Percentiles rank a stretch among this genome's conserved stretches.
Evolutionary conservation across 139 green algal species (phyloP).

Genomic region (Pseudopediastrum boryanum): DNA sequence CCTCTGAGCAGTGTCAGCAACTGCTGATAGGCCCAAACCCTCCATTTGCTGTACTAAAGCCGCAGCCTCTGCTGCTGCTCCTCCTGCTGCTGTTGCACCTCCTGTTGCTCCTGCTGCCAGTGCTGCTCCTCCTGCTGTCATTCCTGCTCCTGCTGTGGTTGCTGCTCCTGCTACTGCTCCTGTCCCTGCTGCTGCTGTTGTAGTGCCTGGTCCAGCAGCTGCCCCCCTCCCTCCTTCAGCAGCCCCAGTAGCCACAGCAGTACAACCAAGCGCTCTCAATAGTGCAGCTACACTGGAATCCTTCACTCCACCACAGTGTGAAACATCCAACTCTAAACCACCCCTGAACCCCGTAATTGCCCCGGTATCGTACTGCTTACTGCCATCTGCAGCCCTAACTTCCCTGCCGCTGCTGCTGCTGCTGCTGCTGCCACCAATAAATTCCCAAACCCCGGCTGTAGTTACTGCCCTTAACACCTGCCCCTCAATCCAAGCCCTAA

Average conservation of each 20-base stretch:
- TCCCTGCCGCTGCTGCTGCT: no score
- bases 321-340: no score
- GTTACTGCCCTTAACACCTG: no score
- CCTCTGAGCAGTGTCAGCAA: no score
- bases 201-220: not conserved
- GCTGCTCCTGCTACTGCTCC: slow-evolving; percentile 20
- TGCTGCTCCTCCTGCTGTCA: not conserved
- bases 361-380: no score
- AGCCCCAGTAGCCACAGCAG: not conserved
- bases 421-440: no score
- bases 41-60: not conserved
- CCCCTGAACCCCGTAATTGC: no score
- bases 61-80: not conserved
- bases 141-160: not conserved
- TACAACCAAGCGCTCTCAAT: slow-evolving; percentile 5
- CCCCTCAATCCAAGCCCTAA: no score
- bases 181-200: not conserved
- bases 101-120: not conserved
- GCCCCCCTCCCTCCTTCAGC: not conserved
- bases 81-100: slow-evolving; percentile 26
- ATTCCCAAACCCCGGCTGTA: no score
- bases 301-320: no score
- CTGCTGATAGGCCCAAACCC: not conserved
- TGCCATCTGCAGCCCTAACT: no score
- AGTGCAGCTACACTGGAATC: slow-evolving; percentile 14